Base-by-base conservation (phyloP, 768 basidiomycete genomes). In the Symmetrospora coprosmae region DNA sequence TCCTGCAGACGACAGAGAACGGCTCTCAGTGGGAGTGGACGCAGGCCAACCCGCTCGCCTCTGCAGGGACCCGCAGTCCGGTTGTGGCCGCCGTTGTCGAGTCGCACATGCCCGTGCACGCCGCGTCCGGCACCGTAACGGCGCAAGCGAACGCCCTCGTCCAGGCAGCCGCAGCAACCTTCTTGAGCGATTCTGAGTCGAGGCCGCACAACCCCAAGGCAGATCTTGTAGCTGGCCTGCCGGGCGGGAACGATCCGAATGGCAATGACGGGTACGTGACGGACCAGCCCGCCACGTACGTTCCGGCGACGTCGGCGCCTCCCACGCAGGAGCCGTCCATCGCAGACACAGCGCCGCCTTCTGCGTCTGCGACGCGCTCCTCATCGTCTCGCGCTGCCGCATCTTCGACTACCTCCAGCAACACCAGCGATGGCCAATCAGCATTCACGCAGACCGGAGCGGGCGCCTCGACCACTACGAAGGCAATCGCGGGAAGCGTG, bases 1-100 rank as follows among this genome's bases (percentile, higher is more conserved):
- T 67, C 60, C 61, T 69, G 50, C 51, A 27, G 17, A n/a, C 3
- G 37, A n/a, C 14, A 60, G 55, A 9, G 41, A 49, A 1, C 61
- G 51, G 45, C 53, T 48, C 23, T 62, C 63, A 59, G 34, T 30
- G 43, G 59, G 62, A 35, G 46, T 52, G 19, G 64, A 41, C 6
- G 55, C 40, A 3, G 60, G 53, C 2, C 50, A 64, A 50, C 16
- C 30, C 13, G 28, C 23, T 6, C 17, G 50, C 0, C n/a, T 55
- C 35, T n/a, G n/a, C n/a, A n/a, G n/a, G n/a, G n/a, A n/a, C n/a
- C n/a, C n/a, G n/a, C n/a, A n/a, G n/a, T n/a, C n/a, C n/a, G n/a
- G n/a, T n/a, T n/a, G n/a, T n/a, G n/a, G n/a, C n/a, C n/a, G n/a
- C 21, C 7, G 19, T 33, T 0, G 9, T 27, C 16, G 21, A 19